Evolutionary conservation across 2,329 filamentous ascomycete species (phyloP).

Genomic region (Fusarium zealandicum): DNA sequence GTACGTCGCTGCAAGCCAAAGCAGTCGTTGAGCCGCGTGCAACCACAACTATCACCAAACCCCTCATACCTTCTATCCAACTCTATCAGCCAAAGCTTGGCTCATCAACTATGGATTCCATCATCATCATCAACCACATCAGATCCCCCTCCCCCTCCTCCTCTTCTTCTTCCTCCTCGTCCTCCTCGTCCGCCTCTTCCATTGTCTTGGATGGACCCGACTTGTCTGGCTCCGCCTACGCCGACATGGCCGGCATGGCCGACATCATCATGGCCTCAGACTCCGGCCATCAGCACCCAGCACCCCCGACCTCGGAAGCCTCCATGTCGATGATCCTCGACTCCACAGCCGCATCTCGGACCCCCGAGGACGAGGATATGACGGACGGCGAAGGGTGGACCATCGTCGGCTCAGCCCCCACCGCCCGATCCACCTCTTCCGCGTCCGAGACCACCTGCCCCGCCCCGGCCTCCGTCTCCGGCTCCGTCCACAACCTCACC

Average conservation of each 20-base stretch:
- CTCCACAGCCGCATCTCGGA: conserved; percentile 7
- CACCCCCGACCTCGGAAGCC: conserved; percentile 13
- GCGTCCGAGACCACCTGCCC: conserved; percentile 27
- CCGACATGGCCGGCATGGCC: not conserved
- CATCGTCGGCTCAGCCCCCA: conserved; percentile 7
- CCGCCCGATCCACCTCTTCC: not conserved
- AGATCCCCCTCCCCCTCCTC: conserved; percentile 3
- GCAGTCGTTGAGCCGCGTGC: not conserved
- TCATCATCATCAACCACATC: conserved; percentile 6
- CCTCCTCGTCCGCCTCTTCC: conserved; percentile 12
- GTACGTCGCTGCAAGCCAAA: not conserved
- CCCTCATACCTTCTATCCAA: not conserved
- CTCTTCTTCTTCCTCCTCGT: conserved; percentile 10
- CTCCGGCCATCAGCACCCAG: conserved; percentile 5
- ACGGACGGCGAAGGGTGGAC: conserved; percentile 18
- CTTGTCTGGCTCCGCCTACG: conserved; percentile 1
- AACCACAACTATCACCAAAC: not conserved
- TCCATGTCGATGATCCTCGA: conserved; percentile 19
- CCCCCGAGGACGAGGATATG: conserved; percentile 5
- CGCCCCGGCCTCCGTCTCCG: conserved; percentile 20
- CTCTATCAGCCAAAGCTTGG: not conserved
- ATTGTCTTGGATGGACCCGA: conserved; percentile 15
- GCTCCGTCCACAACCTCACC: conserved; percentile 15
- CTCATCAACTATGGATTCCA: not conserved
- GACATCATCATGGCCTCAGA: not conserved